Evolutionary conservation across 148 eudicot species (phyloP).

Genomic region (Vaccinium darrowii): DNA sequence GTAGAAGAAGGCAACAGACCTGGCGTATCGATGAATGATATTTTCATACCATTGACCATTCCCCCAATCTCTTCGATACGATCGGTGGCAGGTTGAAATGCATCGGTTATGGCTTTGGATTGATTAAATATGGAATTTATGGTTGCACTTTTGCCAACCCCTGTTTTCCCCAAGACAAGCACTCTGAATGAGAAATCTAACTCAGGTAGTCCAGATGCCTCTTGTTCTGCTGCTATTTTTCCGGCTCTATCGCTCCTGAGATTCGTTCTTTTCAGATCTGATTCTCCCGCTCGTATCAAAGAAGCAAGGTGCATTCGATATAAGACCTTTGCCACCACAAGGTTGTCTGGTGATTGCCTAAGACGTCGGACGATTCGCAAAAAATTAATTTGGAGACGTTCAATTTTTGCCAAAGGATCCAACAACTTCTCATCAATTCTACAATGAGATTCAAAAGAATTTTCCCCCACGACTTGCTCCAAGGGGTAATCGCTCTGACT

Average conservation of each 20-base stretch:
- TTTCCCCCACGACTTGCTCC: conserved; percentile 32
- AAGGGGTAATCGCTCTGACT: conserved; percentile 29
- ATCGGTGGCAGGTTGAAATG: conserved; percentile 78
- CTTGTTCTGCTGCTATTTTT: conserved; percentile 67
- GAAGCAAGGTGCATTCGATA: conserved; percentile 88
- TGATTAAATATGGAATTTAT: conserved; percentile 88
- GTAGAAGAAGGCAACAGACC: conserved; percentile 74
- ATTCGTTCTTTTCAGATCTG: conserved; percentile 75
- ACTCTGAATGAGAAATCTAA: conserved; percentile 68
- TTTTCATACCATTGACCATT: conserved; percentile 57
- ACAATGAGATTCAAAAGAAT: conserved; percentile 28
- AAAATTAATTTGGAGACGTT: conserved; percentile 67
- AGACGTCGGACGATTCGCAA: conserved; percentile 65
- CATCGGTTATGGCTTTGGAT: conserved; percentile 62
- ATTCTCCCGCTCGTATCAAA: conserved; percentile 71
- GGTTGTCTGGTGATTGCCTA: conserved; percentile 64
- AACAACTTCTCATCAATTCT: conserved; percentile 35
- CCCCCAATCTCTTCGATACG: conserved; percentile 73
- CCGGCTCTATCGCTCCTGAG: conserved; percentile 63
- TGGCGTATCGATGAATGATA: conserved; percentile 91
- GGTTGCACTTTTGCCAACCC: conserved; percentile 96
- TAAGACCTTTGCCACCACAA: conserved; percentile 78
- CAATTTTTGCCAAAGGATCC: conserved; percentile 68
- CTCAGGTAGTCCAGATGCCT: conserved; percentile 51
- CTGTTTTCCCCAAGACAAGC: conserved; percentile 82